Conservation (phyloP, 208 protist genomes). For the Acanthamoeba sp. region DNA sequence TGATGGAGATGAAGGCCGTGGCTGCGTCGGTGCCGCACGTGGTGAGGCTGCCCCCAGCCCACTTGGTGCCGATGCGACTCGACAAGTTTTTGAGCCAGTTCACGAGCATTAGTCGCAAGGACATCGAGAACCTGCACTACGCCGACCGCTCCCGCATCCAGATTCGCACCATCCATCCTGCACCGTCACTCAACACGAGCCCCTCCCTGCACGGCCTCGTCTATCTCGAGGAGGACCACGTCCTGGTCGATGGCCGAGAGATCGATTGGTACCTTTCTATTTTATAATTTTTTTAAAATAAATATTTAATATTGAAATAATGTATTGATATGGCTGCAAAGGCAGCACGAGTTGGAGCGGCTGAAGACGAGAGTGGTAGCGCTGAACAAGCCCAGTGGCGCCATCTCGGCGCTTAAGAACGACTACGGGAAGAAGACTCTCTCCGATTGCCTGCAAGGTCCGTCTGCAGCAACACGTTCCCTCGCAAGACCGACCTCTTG, state of each 20-base stretch:
- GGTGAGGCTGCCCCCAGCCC: not conserved
- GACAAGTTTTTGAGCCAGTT: conserved; percentile 19
- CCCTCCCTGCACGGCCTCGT: conserved; percentile 14
- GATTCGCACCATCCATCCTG: not conserved
- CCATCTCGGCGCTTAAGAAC: not conserved
- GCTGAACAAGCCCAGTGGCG: not conserved
- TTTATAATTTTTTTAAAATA: not conserved
- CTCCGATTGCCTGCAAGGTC: not conserved
- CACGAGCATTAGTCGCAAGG: not conserved
- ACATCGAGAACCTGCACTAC: conserved; percentile 22
- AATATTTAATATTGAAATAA: not conserved
- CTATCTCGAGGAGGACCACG: conserved; percentile 31
- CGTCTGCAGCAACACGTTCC: not conserved
- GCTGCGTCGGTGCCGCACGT: too few relatives aligned
- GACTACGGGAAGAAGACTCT: conserved; percentile 30
- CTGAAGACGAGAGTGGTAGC: conserved; percentile 1
- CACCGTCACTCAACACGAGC: not conserved
- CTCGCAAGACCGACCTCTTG: not conserved
- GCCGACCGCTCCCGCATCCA: not conserved
- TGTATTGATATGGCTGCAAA: not conserved
- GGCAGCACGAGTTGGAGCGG: not conserved
- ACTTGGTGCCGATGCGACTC: not conserved
- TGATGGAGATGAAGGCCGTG: too few relatives aligned
- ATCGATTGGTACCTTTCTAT: not conserved
- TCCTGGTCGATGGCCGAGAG: conserved; percentile 18